Conservation (phyloP, 2,329 filamentous ascomycete species). For the Rhinocladiella mackenziei region DNA sequence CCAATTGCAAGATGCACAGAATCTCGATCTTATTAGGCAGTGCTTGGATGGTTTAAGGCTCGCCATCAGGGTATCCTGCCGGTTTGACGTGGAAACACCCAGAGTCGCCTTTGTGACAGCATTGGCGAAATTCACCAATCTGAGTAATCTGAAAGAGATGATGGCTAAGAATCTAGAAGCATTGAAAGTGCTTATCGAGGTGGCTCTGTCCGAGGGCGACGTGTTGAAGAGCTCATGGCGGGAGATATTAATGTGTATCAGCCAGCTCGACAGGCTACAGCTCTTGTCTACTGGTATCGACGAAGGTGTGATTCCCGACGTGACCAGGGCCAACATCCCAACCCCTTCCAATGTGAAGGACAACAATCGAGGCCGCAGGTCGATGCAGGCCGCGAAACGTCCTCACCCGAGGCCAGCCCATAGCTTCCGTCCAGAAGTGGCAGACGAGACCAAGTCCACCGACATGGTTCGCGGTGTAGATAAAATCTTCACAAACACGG, state of each 20-base stretch:
- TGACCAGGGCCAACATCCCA: conserved; percentile 74
- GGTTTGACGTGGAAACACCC: conserved; percentile 90
- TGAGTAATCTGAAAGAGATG: conserved; percentile 94
- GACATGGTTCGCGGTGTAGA: conserved; percentile 92
- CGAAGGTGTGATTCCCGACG: conserved; percentile 85
- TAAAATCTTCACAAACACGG: conserved; percentile 93
- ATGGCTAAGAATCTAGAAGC: conserved; percentile 95
- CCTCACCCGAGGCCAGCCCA: conserved; percentile 46
- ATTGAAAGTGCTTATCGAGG: conserved; percentile 82
- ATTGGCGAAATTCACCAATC: conserved; percentile 86
- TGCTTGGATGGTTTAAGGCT: conserved; percentile 96
- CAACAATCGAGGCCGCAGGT: conserved; percentile 59
- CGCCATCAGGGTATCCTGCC: conserved; percentile 85
- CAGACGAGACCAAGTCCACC: conserved; percentile 84
- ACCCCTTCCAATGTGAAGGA: conserved; percentile 52
- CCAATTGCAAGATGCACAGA: conserved; percentile 88
- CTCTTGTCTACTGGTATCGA: conserved; percentile 93
- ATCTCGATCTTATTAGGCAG: conserved; percentile 82
- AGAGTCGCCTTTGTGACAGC: conserved; percentile 92
- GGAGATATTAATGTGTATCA: conserved; percentile 90
- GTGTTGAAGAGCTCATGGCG: conserved; percentile 87
- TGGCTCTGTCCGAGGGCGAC: conserved; percentile 90
- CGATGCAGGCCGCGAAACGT: conserved; percentile 55
- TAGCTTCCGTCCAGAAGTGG: conserved; percentile 71
- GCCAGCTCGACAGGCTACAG: conserved; percentile 90